Percentiles rank a stretch among this genome's conserved stretches.
Conservation (phyloP, 1,284 basidiomycete genomes). For the Moniliophthora roreri region DNA sequence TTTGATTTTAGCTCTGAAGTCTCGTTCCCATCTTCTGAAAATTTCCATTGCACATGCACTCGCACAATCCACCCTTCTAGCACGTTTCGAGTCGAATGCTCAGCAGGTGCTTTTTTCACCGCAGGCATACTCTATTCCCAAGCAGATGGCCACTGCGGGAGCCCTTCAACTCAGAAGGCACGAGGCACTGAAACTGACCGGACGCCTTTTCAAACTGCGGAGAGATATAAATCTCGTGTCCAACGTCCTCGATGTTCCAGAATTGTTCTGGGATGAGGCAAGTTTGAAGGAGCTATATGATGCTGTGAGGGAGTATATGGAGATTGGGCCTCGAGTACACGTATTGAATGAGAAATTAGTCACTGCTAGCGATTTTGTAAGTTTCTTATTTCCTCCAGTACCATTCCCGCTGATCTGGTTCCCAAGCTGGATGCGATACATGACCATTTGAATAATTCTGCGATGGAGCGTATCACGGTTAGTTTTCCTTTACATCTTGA, state of each 20-base stretch:
- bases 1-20: constrained; percentile 72
- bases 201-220: constrained; percentile 84
- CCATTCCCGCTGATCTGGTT: constrained; percentile 7
- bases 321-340: constrained; percentile 84
- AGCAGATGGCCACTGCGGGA: constrained; percentile 81
- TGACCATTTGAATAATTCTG: constrained; percentile 88
- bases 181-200: constrained; percentile 87
- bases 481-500: not conserved
- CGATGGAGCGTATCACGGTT: constrained; percentile 86
- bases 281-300: constrained; percentile 89
- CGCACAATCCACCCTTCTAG: constrained; percentile 91
- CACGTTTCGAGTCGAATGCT: constrained; percentile 84
- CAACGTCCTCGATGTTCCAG: constrained; percentile 94
- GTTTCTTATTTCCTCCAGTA: constrained; percentile 27
- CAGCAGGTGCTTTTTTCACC: constrained; percentile 81
- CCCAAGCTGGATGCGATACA: constrained; percentile 86
- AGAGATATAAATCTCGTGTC: constrained; percentile 91
- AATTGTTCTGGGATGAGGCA: constrained; percentile 95
- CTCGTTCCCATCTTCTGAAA: constrained; percentile 82
- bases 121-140: constrained; percentile 77
- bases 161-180: constrained; percentile 76
- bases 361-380: constrained; percentile 85
- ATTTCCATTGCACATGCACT: constrained; percentile 94
- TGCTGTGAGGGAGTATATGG: constrained; percentile 93
- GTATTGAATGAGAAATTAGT: constrained; percentile 88